These are phyloP conservation scores for Oidium heveae DNA, from an alignment of 2,329 filamentous ascomycete genomes.

Conservation along the genomic window DNA sequence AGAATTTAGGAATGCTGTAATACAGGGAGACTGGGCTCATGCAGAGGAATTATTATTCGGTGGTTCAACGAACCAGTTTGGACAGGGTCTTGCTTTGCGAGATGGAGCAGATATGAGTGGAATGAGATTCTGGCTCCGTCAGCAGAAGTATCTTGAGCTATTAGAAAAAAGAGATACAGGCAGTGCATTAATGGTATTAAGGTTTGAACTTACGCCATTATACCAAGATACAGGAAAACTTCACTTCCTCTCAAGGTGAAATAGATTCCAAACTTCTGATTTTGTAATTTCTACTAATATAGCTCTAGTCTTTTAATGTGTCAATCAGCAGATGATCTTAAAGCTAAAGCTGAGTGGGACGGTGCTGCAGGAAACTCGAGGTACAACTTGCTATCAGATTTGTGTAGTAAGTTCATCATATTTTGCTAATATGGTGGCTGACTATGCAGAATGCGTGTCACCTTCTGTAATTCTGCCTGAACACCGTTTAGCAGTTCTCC, in stretches of 20 bases:
- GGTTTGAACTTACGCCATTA: constrained; percentile 67
- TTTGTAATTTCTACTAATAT: background rate
- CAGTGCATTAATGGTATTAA: constrained; percentile 56
- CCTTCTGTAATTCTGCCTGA: constrained; percentile 94
- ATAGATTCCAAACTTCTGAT: background rate
- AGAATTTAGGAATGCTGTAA: constrained; percentile 58
- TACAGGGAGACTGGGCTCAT: constrained; percentile 57
- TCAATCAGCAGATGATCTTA: constrained; percentile 49
- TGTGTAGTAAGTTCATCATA: constrained; percentile 41
- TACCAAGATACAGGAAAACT: constrained; percentile 54
- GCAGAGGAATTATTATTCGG: constrained; percentile 63
- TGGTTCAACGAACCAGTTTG: constrained; percentile 15
- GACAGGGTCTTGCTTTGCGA: constrained; percentile 45
- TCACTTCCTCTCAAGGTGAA: constrained; percentile 53
- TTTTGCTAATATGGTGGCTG: constrained; percentile 6
- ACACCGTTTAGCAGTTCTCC: constrained; percentile 55
- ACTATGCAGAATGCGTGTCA: constrained; percentile 50
- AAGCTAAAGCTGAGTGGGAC: constrained; percentile 59
- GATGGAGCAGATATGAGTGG: constrained; percentile 49
- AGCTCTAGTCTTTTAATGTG: constrained; percentile 60
- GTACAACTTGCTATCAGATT: constrained; percentile 45
- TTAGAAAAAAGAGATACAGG: constrained; percentile 52
- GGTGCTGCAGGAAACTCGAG: constrained; percentile 54
- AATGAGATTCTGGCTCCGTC: constrained; percentile 70
- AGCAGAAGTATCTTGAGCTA: constrained; percentile 87